Evolutionary conservation across 768 basidiomycete species (phyloP).

Genomic region (Punctularia strigosozonata): DNA sequence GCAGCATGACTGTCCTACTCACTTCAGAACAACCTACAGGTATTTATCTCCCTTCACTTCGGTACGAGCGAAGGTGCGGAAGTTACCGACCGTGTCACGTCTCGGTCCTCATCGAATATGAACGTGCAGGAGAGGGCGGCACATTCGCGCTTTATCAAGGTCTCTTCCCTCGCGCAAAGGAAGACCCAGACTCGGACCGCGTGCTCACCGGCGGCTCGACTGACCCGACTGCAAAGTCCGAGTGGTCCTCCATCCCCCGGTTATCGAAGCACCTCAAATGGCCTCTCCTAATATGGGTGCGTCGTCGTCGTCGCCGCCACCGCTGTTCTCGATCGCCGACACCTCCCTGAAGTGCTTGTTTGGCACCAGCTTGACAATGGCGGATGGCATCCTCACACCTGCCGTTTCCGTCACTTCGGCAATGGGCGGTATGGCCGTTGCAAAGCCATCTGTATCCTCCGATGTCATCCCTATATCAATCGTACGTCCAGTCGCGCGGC

Average conservation of each 20-base stretch:
- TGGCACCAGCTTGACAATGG: conserved; percentile 54
- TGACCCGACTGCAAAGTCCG: conserved; percentile 3
- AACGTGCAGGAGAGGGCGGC: conserved; percentile 47
- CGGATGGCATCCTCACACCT: conserved; percentile 58
- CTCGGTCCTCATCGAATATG: conserved; percentile 4
- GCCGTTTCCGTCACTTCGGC: conserved; percentile 61
- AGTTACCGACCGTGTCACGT: not conserved
- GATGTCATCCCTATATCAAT: conserved; percentile 50
- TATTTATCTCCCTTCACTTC: conserved; percentile 35
- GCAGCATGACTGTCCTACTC: not conserved
- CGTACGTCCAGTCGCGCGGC: conserved; percentile 19
- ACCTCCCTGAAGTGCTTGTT: conserved; percentile 34
- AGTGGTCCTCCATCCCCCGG: conserved; percentile 6
- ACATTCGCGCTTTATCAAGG: conserved; percentile 54
- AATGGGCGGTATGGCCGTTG: conserved; percentile 57
- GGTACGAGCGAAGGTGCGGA: conserved; percentile 38
- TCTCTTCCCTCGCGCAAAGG: conserved; percentile 38
- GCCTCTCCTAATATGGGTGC: conserved; percentile 46
- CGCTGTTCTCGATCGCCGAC: not conserved
- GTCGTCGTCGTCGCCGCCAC: conserved; percentile 6
- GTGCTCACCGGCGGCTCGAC: conserved; percentile 39
- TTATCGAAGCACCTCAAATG: conserved; percentile 24
- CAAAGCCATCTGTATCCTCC: conserved; percentile 31
- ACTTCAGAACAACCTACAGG: conserved; percentile 17
- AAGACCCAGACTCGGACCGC: conserved; percentile 36